Evolutionary conservation across 345 rosid genomes (phyloP), one percentile per base, ranked within the genome.

Genomic region (Firmiana major): DNA sequence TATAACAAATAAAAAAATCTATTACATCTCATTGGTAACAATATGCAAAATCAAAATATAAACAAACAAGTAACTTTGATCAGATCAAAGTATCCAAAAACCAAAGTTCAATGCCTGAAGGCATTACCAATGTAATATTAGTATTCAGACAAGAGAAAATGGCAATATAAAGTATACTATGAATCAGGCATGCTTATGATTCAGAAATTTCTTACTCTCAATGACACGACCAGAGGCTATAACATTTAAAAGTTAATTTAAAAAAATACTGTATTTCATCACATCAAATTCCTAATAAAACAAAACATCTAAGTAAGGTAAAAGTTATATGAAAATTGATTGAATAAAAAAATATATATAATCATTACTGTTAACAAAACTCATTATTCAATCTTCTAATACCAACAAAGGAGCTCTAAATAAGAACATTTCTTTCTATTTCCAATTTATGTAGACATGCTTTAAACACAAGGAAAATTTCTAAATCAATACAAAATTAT

Each of bases 401-500:
- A 68, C 7, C 60, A 28, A 49, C n/a, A n/a, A n/a, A n/a, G n/a
- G 40, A 4, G 5, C 13, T 11, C 40, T 65, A 38, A 19, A 38
- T 13, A 38, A 36, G 24, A 38, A 38, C 24, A 64, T 31, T 43
- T 49, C 59, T 24, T 71, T 49, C 17, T 42, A 16, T 28, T 71
- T 28, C 59, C 11, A 53, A 26, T 5, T 71, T 31, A 48, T 5
- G 57, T 3, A 66, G 11, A 68, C 31, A 80, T 63, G 79, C 73
- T 55, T 77, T 73, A 68, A n/a, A 38, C 28, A 38, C 49, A 65
- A 54, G 59, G 11, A 0, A 19, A 54, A 19, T 54, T 54, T 54
- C 22, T n/a, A n/a, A 68, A 76, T 59, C 70, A 71, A 66, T 55
- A 75, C 59, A 60, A 74, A 66, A 74, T 76, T 83, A 87, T 86